phyloP scores from a whole-genome alignment of 73 alveolate genomes.

The Paramecium caudatum region DNA sequence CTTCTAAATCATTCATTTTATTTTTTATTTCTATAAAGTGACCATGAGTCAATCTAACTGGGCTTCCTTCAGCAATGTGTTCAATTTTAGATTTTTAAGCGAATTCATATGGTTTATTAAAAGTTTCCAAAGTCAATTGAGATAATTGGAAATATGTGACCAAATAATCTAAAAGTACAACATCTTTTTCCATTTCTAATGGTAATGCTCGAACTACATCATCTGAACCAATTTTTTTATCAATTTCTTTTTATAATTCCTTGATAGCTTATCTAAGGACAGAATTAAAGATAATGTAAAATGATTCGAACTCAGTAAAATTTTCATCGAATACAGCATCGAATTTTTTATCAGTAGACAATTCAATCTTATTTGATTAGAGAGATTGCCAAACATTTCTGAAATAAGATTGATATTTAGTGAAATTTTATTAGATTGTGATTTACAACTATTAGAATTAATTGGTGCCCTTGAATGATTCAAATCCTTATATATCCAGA shows the following conservation, averaged over 20 bases:
- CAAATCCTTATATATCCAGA: conserved; percentile 50
- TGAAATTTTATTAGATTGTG: neutral
- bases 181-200: conserved; percentile 48
- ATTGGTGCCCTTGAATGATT: conserved; percentile 2
- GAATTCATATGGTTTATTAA: conserved; percentile 55
- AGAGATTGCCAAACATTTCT: conserved; percentile 7
- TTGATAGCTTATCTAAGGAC: conserved; percentile 62
- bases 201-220: conserved; percentile 36
- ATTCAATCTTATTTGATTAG: conserved; percentile 7
- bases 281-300: conserved; percentile 63
- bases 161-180: conserved; percentile 71
- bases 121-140: conserved; percentile 59
- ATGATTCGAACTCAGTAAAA: conserved; percentile 73
- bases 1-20: conserved; percentile 67
- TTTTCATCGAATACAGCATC: conserved; percentile 74
- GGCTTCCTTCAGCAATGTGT: conserved; percentile 77
- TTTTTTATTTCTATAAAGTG: conserved; percentile 70
- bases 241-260: conserved; percentile 40
- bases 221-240: conserved; percentile 6
- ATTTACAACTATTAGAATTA: neutral
- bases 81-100: conserved; percentile 74
- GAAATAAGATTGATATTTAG: conserved; percentile 41
- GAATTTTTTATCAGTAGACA: conserved; percentile 64
- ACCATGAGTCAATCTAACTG: conserved; percentile 67
- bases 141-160: conserved; percentile 68